These are phyloP conservation scores for Rhynchosporium graminicola DNA, from an alignment of 2,329 filamentous ascomycete species.

Conservation along the genomic window DNA sequence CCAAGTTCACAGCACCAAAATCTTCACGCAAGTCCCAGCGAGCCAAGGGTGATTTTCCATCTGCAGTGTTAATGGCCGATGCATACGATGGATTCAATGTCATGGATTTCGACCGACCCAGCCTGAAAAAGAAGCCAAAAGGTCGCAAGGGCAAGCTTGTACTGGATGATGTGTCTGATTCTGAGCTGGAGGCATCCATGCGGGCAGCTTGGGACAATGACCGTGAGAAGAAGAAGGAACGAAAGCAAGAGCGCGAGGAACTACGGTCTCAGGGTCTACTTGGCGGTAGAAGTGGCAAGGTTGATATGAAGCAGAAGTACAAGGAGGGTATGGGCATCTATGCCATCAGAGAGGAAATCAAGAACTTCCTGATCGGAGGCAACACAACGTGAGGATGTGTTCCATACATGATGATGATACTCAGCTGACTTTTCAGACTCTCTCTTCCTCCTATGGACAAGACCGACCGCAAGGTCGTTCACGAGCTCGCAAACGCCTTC, in stretches of 20 bases:
- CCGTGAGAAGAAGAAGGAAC: slow-evolving; percentile 68
- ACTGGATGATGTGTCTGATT: slow-evolving; percentile 60
- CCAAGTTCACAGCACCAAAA: slow-evolving; percentile 23
- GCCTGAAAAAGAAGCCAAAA: slow-evolving; percentile 64
- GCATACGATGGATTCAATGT: slow-evolving; percentile 70
- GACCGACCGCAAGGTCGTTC: slow-evolving; percentile 72
- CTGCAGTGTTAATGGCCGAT: slow-evolving; percentile 56
- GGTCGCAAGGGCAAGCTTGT: slow-evolving; percentile 56
- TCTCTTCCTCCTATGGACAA: slow-evolving; percentile 84
- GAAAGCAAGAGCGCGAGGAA: slow-evolving; percentile 70
- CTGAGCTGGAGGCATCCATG: slow-evolving; percentile 64
- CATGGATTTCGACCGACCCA: slow-evolving; percentile 78
- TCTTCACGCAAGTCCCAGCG: slow-evolving; percentile 33
- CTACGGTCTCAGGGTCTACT: slow-evolving; percentile 67
- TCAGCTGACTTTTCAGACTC: slow-evolving; percentile 51
- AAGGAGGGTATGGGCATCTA: slow-evolving; percentile 68
- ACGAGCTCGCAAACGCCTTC: slow-evolving; percentile 74
- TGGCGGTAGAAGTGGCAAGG: slow-evolving; percentile 55
- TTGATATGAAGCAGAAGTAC: slow-evolving; percentile 68
- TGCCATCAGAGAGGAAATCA: slow-evolving; percentile 72
- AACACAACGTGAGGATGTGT: slow-evolving; percentile 58
- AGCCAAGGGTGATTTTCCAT: slow-evolving; percentile 48
- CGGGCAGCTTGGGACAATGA: slow-evolving; percentile 65
- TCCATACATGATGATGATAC: not conserved
- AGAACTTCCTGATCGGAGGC: slow-evolving; percentile 64